Evolutionary conservation across 352 stramenopile species (phyloP).

Genomic region (Phytophthora boehmeriae): DNA sequence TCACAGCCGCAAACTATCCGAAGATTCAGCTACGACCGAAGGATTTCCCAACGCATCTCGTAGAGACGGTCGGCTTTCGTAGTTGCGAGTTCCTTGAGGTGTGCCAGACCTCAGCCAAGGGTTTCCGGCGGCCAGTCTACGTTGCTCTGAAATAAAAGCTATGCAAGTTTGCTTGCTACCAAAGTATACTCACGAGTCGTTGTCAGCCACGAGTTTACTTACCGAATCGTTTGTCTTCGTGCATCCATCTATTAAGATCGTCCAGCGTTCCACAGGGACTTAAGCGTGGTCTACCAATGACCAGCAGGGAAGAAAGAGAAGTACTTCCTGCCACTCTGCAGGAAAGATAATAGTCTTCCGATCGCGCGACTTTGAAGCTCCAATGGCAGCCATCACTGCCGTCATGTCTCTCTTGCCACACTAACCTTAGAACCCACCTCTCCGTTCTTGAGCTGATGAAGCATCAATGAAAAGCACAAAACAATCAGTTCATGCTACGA

Average conservation of each 20-base stretch:
- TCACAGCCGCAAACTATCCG: conserved; percentile 71
- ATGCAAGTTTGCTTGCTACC: conserved; percentile 10
- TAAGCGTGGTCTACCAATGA: conserved; percentile 22
- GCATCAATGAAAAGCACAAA: not conserved
- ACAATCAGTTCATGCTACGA: not conserved
- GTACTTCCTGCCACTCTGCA: conserved; percentile 22
- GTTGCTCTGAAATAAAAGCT: conserved; percentile 62
- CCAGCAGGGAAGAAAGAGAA: conserved; percentile 7
- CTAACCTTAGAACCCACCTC: conserved; percentile 46
- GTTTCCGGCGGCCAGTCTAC: conserved; percentile 79
- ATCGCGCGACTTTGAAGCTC: conserved; percentile 9
- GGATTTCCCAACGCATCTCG: conserved; percentile 69
- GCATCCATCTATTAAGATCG: conserved; percentile 40
- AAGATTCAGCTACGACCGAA: conserved; percentile 77
- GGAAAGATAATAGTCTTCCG: conserved; percentile 23
- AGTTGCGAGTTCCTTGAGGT: conserved; percentile 77
- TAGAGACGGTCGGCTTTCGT: conserved; percentile 63
- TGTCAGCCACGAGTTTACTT: conserved; percentile 23
- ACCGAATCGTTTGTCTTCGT: conserved; percentile 35
- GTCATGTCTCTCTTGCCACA: not conserved
- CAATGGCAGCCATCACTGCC: not conserved
- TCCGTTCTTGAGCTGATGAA: conserved; percentile 56
- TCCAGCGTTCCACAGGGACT: conserved; percentile 14
- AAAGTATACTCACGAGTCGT: conserved; percentile 19
- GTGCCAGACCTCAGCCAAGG: conserved; percentile 76